Evolutionary conservation across 129 eudicot species (phyloP).

Genomic region (Erigeron canadensis): DNA sequence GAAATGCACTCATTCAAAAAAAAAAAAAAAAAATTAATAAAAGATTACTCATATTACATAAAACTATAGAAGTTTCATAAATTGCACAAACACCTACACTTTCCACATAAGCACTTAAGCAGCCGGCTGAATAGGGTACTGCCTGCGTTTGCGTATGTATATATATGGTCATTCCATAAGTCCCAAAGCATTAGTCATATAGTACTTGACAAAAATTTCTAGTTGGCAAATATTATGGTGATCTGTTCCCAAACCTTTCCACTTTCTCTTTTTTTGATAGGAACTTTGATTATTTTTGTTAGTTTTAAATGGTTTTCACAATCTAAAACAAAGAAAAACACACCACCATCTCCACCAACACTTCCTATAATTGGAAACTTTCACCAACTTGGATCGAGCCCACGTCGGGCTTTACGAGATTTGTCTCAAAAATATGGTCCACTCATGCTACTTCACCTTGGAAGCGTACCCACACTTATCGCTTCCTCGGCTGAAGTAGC

Average conservation of each 20-base stretch:
- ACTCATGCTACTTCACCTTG: slow-evolving; percentile 46
- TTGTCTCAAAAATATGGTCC: slow-evolving; percentile 42
- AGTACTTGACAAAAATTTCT: too few relatives aligned
- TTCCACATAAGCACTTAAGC: too few relatives aligned
- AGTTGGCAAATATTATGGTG: too few relatives aligned
- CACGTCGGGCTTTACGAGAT: slow-evolving; percentile 41
- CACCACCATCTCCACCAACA: slow-evolving; percentile 57
- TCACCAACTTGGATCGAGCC: slow-evolving; percentile 46
- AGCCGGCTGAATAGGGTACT: too few relatives aligned
- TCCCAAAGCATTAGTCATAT: too few relatives aligned
- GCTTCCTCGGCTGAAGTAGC: slow-evolving; percentile 35
- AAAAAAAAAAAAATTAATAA: too few relatives aligned
- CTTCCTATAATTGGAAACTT: slow-evolving; percentile 57
- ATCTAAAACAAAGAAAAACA: slow-evolving; percentile 12
- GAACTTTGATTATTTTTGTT: neutral
- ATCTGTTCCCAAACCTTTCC: neutral
- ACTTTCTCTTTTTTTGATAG: neutral
- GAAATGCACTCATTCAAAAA: too few relatives aligned
- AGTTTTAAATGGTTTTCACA: slow-evolving; percentile 17
- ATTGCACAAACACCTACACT: too few relatives aligned
- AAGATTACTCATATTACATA: too few relatives aligned
- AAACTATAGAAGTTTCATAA: too few relatives aligned
- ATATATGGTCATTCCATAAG: too few relatives aligned
- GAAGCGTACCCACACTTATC: slow-evolving; percentile 30
- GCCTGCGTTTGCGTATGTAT: too few relatives aligned